phyloP scores from a whole-genome alignment of 2,329 filamentous ascomycete species.

The Claviceps sorghi region DNA sequence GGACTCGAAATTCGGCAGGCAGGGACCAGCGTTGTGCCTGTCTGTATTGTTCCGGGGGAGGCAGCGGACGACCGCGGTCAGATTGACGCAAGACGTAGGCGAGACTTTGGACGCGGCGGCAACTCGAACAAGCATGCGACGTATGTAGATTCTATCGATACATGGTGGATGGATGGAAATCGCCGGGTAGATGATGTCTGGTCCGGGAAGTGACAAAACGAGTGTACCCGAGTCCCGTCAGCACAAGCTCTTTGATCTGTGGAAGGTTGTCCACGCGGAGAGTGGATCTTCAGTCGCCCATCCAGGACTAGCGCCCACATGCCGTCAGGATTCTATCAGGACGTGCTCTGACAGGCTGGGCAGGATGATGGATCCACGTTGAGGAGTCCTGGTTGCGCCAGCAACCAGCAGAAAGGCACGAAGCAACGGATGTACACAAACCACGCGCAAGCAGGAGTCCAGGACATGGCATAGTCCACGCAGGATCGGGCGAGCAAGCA shows the following conservation, averaged over 20 bases:
- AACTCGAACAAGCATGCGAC: background rate
- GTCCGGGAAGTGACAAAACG: background rate
- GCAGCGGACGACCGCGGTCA: background rate
- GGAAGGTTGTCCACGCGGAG: background rate
- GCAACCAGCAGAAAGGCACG: constrained; percentile 12
- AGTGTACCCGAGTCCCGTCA: background rate
- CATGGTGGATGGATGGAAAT: background rate
- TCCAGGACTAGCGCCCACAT: background rate
- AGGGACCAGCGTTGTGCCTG: background rate
- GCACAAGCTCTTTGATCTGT: background rate
- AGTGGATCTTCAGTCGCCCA: background rate
- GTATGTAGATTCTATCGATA: background rate
- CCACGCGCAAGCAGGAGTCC: constrained; percentile 3
- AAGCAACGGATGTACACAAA: constrained; percentile 21
- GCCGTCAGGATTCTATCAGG: background rate
- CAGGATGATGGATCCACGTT: background rate
- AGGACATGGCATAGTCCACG: background rate
- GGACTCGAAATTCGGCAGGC: background rate
- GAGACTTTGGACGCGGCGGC: background rate
- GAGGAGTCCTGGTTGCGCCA: constrained; percentile 6
- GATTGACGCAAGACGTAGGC: background rate
- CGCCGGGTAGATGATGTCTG: background rate
- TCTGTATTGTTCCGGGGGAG: background rate
- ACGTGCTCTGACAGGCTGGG: background rate
- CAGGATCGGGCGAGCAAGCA: background rate